Conservation (phyloP, 2,329 filamentous ascomycete species). For the Meredithiella fracta region DNA sequence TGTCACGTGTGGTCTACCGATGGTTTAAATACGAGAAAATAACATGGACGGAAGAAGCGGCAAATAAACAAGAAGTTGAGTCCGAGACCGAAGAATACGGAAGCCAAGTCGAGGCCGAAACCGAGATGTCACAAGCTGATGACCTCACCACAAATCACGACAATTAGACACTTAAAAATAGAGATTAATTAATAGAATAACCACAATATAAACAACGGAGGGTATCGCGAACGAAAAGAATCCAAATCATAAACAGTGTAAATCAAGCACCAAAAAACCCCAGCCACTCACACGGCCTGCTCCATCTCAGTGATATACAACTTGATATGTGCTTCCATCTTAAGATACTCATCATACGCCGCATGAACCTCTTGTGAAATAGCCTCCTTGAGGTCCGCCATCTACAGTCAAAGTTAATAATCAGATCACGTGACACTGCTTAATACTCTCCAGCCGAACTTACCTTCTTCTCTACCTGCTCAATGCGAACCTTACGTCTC, state of each 20-base stretch:
- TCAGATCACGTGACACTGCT: too few species aligned
- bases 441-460: slow-evolving; percentile 16
- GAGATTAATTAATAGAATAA: slow-evolving; percentile 1
- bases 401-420: slow-evolving; percentile 35
- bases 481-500: slow-evolving; percentile 76
- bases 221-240: not conserved
- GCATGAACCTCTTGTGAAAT: slow-evolving; percentile 87
- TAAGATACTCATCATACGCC: slow-evolving; percentile 86
- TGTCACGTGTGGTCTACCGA: slow-evolving; percentile 1
- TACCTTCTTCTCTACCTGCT: slow-evolving; percentile 98
- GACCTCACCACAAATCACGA: not conserved
- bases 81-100: not conserved
- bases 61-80: not conserved
- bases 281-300: slow-evolving; percentile 44
- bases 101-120: slow-evolving; percentile 8
- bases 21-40: slow-evolving; percentile 7
- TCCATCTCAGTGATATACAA: slow-evolving; percentile 99
- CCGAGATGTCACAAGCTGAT: slow-evolving; percentile 7
- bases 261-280: not conserved
- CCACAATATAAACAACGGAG: slow-evolving; percentile 6
- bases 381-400: slow-evolving; percentile 93
- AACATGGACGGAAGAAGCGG: not conserved
- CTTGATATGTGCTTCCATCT: slow-evolving; percentile 94
- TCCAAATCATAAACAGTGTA: not conserved
- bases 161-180: not conserved